Conservation (phyloP, 2,329 filamentous ascomycete genomes). For the Botrytis aclada region DNA sequence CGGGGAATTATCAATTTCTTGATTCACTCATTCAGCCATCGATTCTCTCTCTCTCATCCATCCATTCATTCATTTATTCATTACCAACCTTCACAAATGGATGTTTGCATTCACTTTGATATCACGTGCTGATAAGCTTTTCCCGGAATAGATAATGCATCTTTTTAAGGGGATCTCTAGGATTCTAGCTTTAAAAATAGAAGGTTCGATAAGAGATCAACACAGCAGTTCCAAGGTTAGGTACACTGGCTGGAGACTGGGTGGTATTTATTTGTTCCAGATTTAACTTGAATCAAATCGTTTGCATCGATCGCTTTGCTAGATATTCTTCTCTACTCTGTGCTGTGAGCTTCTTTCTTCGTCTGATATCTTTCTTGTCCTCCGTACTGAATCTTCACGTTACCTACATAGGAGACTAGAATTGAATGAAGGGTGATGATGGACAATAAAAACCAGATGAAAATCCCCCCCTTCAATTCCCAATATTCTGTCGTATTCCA, state of each 20-base stretch:
- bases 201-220: slow-evolving; percentile 1
- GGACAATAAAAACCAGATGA: background rate
- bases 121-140: slow-evolving; percentile 17
- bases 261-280: background rate
- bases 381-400: background rate
- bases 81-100: too few relatives aligned
- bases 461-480: background rate
- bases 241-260: too few relatives aligned
- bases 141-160: slow-evolving; percentile 1
- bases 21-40: background rate
- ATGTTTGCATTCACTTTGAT: background rate
- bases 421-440: background rate
- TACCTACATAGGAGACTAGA: background rate
- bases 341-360: background rate
- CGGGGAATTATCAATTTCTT: background rate
- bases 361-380: background rate
- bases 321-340: background rate
- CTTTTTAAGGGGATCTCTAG: background rate
- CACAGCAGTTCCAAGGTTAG: background rate
- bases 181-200: slow-evolving; percentile 3
- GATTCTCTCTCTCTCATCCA: too few relatives aligned
- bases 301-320: background rate
- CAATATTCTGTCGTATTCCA: background rate
- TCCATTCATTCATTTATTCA: background rate
- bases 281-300: background rate